Evolutionary conservation across 2,329 filamentous ascomycete species (phyloP).

Genomic region (Aaosphaeria arxii): DNA sequence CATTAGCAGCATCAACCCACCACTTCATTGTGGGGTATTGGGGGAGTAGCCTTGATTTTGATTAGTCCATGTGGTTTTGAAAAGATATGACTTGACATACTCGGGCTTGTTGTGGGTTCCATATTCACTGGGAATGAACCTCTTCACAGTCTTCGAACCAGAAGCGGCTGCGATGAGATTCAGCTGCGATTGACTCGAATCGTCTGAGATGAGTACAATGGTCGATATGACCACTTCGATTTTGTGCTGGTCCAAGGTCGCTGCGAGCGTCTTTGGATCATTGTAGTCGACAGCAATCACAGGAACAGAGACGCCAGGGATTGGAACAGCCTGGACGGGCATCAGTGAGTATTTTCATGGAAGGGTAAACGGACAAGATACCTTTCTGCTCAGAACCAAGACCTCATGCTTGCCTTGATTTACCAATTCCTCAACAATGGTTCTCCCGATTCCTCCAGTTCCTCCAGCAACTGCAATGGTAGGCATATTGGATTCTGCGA

Average conservation of each 20-base stretch:
- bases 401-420: slow-evolving; percentile 10
- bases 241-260: slow-evolving; percentile 4
- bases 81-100: slow-evolving; percentile 1
- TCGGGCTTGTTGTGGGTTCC: slow-evolving; percentile 8
- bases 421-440: slow-evolving; percentile 13
- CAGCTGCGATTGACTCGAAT: slow-evolving; percentile 7
- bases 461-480: slow-evolving; percentile 20
- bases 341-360: neutral
- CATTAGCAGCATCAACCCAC: slow-evolving; percentile 10
- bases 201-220: slow-evolving; percentile 7
- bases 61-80: neutral
- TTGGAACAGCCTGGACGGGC: slow-evolving; percentile 1
- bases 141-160: slow-evolving; percentile 7
- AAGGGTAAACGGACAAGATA: neutral
- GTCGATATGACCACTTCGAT: slow-evolving; percentile 12
- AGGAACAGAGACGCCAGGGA: slow-evolving; percentile 1
- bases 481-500: slow-evolving; percentile 1
- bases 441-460: slow-evolving; percentile 16
- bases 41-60: neutral
- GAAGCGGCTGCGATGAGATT: slow-evolving; percentile 15
- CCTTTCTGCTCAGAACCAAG: slow-evolving; percentile 14
- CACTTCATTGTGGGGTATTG: slow-evolving; percentile 7
- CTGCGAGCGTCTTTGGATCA: slow-evolving; percentile 2
- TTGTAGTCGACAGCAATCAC: slow-evolving; percentile 11
- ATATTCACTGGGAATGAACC: slow-evolving; percentile 15